Conservation (phyloP, 768 basidiomycete species). For the Hygrocybe coccinea region DNA sequence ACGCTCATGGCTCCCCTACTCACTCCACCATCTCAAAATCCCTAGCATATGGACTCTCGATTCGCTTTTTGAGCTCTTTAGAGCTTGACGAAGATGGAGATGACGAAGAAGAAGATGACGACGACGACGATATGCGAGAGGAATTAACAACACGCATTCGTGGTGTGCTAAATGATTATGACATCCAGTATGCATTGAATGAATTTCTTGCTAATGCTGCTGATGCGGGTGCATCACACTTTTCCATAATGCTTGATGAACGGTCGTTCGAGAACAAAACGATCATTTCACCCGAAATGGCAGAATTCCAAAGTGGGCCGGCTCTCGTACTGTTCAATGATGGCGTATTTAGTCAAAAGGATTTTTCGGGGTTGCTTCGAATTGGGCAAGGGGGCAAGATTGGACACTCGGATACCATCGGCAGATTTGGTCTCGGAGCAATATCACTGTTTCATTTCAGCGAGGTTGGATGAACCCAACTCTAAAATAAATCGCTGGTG, state of each 20-base stretch:
- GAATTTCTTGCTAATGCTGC: slow-evolving; percentile 54
- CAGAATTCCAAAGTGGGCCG: slow-evolving; percentile 30
- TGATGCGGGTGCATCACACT: slow-evolving; percentile 44
- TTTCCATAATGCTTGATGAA: slow-evolving; percentile 40
- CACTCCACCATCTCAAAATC: slow-evolving; percentile 6
- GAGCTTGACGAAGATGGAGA: slow-evolving; percentile 8
- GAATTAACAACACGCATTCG: slow-evolving; percentile 39
- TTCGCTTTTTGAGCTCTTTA: slow-evolving; percentile 17
- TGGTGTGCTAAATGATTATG: slow-evolving; percentile 40
- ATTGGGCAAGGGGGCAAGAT: slow-evolving; percentile 45
- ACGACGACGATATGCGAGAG: slow-evolving; percentile 41
- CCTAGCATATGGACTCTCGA: slow-evolving; percentile 13
- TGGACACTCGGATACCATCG: slow-evolving; percentile 36
- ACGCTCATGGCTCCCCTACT: background rate
- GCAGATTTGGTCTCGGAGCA: slow-evolving; percentile 49
- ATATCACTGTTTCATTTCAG: slow-evolving; percentile 51
- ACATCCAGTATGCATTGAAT: slow-evolving; percentile 38
- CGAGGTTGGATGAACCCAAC: slow-evolving; percentile 32
- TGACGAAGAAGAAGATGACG: slow-evolving; percentile 23
- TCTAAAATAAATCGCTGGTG: no score
- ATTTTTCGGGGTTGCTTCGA: slow-evolving; percentile 43
- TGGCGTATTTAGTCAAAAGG: slow-evolving; percentile 35
- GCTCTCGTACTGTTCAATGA: slow-evolving; percentile 45
- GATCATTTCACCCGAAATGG: slow-evolving; percentile 35
- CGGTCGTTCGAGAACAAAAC: background rate